Evolutionary conservation across 2,329 filamentous ascomycete species (phyloP).

Genomic region (Beauveria pseudobassiana): DNA sequence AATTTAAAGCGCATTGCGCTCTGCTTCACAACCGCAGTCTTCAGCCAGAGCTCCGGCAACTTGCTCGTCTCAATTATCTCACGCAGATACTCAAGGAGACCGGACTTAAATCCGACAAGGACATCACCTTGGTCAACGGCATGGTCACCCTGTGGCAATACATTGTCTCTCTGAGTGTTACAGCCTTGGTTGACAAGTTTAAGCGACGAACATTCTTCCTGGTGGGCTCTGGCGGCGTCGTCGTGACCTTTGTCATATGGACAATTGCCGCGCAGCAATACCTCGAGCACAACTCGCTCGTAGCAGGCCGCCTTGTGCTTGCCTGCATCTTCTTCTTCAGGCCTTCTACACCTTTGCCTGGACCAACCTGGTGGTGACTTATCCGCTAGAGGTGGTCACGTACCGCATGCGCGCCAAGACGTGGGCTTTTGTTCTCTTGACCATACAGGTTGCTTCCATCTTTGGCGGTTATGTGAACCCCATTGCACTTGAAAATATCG

Average conservation of each 20-base stretch:
- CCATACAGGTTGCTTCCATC: conserved; percentile 30
- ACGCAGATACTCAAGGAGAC: conserved; percentile 32
- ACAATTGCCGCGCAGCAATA: conserved; percentile 32
- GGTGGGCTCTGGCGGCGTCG: conserved; percentile 29
- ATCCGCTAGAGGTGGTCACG: conserved; percentile 34
- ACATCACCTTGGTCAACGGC: conserved; percentile 34
- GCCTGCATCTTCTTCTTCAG: conserved; percentile 36
- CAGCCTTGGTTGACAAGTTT: conserved; percentile 28
- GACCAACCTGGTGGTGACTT: conserved; percentile 36
- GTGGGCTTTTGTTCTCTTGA: conserved; percentile 32
- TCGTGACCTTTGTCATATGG: conserved; percentile 33
- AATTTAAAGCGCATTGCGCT: conserved; percentile 34
- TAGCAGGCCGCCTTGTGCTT: conserved; percentile 27
- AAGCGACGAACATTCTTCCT: conserved; percentile 32
- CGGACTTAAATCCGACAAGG: conserved; percentile 27
- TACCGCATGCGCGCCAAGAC: conserved; percentile 36
- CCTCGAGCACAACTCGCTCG: conserved; percentile 23
- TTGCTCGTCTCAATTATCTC: conserved; percentile 34
- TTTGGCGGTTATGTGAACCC: conserved; percentile 34
- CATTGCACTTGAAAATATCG: conserved; percentile 28
- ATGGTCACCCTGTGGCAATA: conserved; percentile 36
- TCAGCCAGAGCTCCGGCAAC: conserved; percentile 34
- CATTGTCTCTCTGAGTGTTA: conserved; percentile 31
- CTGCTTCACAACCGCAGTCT: conserved; percentile 32
- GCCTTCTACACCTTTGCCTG: conserved; percentile 35